phyloP scores from a whole-genome alignment of 192 early-diverging fungal species.

The Diversispora eburnea region DNA sequence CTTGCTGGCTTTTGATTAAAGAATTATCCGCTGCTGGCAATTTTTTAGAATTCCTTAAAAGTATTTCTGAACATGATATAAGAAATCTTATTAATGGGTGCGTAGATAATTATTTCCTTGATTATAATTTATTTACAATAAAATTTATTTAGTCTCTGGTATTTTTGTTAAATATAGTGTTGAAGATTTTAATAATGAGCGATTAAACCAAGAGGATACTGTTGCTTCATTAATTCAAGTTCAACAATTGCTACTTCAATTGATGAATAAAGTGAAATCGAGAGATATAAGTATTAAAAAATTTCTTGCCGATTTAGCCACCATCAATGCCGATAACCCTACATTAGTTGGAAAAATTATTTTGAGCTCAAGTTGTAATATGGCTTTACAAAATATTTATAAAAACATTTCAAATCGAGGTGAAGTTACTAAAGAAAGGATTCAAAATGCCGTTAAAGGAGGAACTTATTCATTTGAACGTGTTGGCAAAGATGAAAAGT shows the following conservation, averaged over 20 bases:
- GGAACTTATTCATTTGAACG: slow-evolving; percentile 25
- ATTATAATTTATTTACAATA: too few relatives aligned
- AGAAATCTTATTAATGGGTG: slow-evolving; percentile 25
- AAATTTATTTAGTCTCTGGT: too few relatives aligned
- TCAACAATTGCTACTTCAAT: slow-evolving; percentile 6
- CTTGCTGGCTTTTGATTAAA: slow-evolving; percentile 23
- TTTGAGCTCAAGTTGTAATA: not conserved
- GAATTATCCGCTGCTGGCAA: not conserved
- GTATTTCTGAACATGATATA: slow-evolving; percentile 1
- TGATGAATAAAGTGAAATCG: not conserved
- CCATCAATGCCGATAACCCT: not conserved
- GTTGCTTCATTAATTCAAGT: slow-evolving; percentile 24
- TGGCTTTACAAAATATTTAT: slow-evolving; percentile 28
- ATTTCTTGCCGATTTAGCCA: not conserved
- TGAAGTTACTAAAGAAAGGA: slow-evolving; percentile 27
- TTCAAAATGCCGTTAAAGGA: slow-evolving; percentile 15
- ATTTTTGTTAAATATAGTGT: not conserved
- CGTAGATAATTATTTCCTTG: too few relatives aligned
- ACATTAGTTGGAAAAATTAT: not conserved
- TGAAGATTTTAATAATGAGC: slow-evolving; percentile 22
- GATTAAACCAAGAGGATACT: slow-evolving; percentile 19
- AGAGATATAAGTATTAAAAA: not conserved
- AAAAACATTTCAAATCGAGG: slow-evolving; percentile 16
- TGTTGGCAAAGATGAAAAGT: slow-evolving; percentile 11
- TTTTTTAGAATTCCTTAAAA: slow-evolving; percentile 5